Evolutionary conservation across 1,284 basidiomycete species (phyloP), one percentile per base, ranked within the genome.

Genomic region (Tremellales sp.): DNA sequence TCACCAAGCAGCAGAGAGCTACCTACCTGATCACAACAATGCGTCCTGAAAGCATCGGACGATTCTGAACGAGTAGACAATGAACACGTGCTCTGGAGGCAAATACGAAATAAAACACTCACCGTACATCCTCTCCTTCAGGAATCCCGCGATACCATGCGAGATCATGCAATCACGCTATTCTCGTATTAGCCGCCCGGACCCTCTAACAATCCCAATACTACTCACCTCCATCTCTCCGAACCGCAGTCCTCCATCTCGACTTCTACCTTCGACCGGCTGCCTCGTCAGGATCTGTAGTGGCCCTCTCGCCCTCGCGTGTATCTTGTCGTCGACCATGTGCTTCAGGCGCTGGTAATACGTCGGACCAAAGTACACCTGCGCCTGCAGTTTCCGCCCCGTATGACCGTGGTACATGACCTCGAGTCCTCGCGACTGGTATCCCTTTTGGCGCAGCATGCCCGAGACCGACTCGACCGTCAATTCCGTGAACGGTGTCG

Each of bases 261-360:
- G 83, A 80, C 86, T 90, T 74, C 95, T 83, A 82, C 95, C 95
- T 71, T 98, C 95, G n/a, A 98, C 95, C 5, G 94, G 95, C 71
- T 99, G 95, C 41, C 95, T 79, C 18, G 94, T 98, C 63, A 99
- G 74, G 64, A 98, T 98, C 74, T 98, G 95, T 8, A 98, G 88
- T 4, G 95, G 95, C 14, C 95, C 95, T 70, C 95, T 77, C 13
- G 95, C 95, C 58, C 94, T 84, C 22, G 93, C 94, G 75, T 99
- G 94, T 54, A 98, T 99, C 78, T 99, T 99, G 76, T 99, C 94
- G 71, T 97, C 93, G 43, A 99, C 94, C 94, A 99, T 99, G 76
- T 99, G 94, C 77, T 99, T 99, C 59, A 99, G 78, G 43, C 94
- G 86, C 73, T 98, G 94, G 74, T 99, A 99, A 74, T 99, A 99